These are phyloP conservation scores for Daldinia eschscholtzii DNA, from an alignment of 2,329 filamentous ascomycete genomes.

Conservation along the genomic window DNA sequence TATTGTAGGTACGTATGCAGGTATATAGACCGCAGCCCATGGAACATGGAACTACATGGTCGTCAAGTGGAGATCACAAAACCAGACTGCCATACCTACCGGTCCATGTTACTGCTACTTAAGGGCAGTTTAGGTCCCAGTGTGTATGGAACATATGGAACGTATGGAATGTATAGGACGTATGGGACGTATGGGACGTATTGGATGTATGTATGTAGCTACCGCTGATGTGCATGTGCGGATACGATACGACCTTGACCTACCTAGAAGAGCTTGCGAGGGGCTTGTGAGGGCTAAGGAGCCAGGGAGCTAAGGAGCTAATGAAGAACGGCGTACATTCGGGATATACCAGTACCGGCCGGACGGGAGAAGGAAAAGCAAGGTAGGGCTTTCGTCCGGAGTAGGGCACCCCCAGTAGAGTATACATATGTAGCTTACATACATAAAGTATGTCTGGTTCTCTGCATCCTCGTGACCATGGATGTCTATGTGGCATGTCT, in stretches of 20 bases:
- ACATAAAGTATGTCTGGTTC: slow-evolving; percentile 23
- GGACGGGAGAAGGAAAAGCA: slow-evolving; percentile 29
- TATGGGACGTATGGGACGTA: neutral
- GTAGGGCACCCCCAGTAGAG: slow-evolving; percentile 20
- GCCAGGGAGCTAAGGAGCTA: slow-evolving; percentile 17
- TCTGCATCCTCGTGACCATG: slow-evolving; percentile 21
- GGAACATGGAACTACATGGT: slow-evolving; percentile 51
- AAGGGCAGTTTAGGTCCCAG: slow-evolving; percentile 23
- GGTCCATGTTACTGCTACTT: slow-evolving; percentile 31
- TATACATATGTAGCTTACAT: slow-evolving; percentile 17
- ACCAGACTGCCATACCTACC: slow-evolving; percentile 46
- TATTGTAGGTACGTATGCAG: neutral
- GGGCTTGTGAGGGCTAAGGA: neutral
- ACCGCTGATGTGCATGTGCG: slow-evolving; percentile 50
- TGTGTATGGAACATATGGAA: neutral
- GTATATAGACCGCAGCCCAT: neutral
- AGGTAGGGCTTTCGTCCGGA: slow-evolving; percentile 22
- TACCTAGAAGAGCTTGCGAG: slow-evolving; percentile 19
- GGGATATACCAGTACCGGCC: slow-evolving; percentile 34
- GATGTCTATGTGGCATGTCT: slow-evolving; percentile 32
- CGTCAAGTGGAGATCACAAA: slow-evolving; percentile 51
- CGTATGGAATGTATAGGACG: neutral
- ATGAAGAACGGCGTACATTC: slow-evolving; percentile 25
- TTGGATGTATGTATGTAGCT: slow-evolving; percentile 38
- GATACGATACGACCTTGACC: slow-evolving; percentile 41